Evolutionary conservation across 306 rosid species (phyloP).

Genomic region (Acmispon strigosus): DNA sequence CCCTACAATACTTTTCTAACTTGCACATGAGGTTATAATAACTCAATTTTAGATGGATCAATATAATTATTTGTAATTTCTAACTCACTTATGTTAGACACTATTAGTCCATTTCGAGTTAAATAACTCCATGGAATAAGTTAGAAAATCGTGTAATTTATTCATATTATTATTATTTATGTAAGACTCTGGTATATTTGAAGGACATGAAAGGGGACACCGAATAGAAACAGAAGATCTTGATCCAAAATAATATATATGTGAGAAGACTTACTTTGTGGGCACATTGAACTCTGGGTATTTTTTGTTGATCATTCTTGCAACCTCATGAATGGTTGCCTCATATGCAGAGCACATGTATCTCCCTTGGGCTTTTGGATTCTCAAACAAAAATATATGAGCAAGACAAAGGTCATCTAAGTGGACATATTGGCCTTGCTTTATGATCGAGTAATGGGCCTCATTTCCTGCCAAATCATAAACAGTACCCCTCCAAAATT

Average conservation of each 20-base stretch:
- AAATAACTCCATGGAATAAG: too few relatives aligned
- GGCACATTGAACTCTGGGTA: conserved; percentile 65
- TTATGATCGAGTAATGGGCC: conserved; percentile 54
- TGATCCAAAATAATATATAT: too few relatives aligned
- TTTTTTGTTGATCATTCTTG: conserved; percentile 39
- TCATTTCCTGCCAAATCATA: conserved; percentile 38
- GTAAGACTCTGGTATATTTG: too few relatives aligned
- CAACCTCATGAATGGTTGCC: conserved; percentile 56
- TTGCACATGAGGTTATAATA: too few relatives aligned
- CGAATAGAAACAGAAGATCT: too few relatives aligned
- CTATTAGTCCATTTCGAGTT: neutral
- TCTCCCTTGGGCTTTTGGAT: conserved; percentile 49
- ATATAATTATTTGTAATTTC: neutral
- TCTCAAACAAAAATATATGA: conserved; percentile 53
- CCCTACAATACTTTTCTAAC: too few relatives aligned
- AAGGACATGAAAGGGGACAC: too few relatives aligned
- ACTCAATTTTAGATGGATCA: too few relatives aligned
- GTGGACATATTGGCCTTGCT: conserved; percentile 61
- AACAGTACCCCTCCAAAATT: neutral
- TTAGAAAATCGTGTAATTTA: too few relatives aligned
- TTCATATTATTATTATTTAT: too few relatives aligned
- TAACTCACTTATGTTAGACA: too few relatives aligned
- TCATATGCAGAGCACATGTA: conserved; percentile 48
- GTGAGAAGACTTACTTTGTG: conserved; percentile 32
- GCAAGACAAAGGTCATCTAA: conserved; percentile 62